Conservation (phyloP, 2,329 filamentous ascomycete genomes). For the Fusarium sterilihyphosum region DNA sequence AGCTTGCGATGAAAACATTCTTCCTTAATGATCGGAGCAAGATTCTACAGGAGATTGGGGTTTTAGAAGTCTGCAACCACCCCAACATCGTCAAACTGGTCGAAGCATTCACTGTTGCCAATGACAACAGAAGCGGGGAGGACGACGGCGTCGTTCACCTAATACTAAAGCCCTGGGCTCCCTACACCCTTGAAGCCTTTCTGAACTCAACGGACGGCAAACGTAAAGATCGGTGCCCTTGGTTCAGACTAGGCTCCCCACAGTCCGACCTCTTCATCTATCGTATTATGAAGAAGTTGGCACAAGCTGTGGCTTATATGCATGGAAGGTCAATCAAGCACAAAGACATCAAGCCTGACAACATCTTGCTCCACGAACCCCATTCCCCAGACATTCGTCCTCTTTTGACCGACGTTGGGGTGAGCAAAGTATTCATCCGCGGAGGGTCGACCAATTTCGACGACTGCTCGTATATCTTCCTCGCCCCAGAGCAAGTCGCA, state of each 20-base stretch:
- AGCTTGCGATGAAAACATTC: not conserved
- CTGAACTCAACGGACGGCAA: not conserved
- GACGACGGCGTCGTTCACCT: not conserved
- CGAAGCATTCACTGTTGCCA: not conserved
- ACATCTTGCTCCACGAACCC: not conserved
- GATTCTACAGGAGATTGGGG: not conserved
- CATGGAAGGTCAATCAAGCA: not conserved
- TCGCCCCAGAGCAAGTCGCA: not conserved
- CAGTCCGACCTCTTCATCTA: not conserved
- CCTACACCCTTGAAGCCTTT: not conserved
- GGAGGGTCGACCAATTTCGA: not conserved
- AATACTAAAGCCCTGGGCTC: not conserved
- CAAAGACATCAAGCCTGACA: not conserved
- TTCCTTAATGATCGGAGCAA: not conserved
- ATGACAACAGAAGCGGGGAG: not conserved
- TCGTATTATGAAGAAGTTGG: not conserved
- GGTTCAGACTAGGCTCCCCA: not conserved
- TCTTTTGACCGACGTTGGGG: not conserved
- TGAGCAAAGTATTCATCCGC: not conserved
- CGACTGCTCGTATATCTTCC: not conserved
- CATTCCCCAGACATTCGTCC: accelerated
- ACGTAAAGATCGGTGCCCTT: not conserved
- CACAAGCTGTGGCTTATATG: not conserved
- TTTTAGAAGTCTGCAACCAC: not conserved
- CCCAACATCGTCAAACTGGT: not conserved